Base-by-base conservation (phyloP, 2,329 filamentous ascomycete genomes). In the Phaeosphaeria sp. region DNA sequence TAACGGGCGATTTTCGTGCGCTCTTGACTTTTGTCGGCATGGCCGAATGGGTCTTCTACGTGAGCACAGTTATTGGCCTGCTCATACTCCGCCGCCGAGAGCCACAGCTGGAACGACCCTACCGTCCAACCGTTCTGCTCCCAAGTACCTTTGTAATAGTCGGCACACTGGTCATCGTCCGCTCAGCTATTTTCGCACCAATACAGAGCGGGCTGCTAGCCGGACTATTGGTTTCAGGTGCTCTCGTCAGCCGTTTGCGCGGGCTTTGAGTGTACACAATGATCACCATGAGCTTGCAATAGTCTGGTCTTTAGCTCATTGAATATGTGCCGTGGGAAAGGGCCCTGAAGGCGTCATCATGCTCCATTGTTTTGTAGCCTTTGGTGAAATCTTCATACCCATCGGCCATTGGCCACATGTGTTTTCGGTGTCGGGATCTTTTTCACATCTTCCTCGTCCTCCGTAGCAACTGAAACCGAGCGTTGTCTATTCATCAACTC, bases 171-270 rank as follows among this genome's bases (percentile, higher is more conserved):
- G 84, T 89, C 0, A 84, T 89, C 0, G 66, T 85, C 0, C 75
- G 87, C 13, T 86, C 86, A 0, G 85, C 86, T 0, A 79, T 83
- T 0, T 89, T 88, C 70, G 85, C 85, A 0, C 86, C 85, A 0
- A 62, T 80, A 0, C 84, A 87, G 54, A 84, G 85, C 0, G 63
- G 80, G 0, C 77, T 87, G 1, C 73, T 88, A n/a, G 68, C 84
- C 1, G 78, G 67, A 0, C 77, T 89, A 1, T 84, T 86, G 80
- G 53, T 75, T 1, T 41, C 84, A 2, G 86, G 86, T 0, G 57
- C 83, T 15, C 60, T 74, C 0, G 80, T 83, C 6, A 68, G 69
- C 43, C 60, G 55, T 11, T 4, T 73, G 21, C 59, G 71, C 30
- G 54, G 52, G 11, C 30, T 36, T 6, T 36, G 30, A 36, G 30